These are phyloP conservation scores for Earliella scabrosa DNA, from an alignment of 1,284 basidiomycete genomes.

Conservation along the genomic window DNA sequence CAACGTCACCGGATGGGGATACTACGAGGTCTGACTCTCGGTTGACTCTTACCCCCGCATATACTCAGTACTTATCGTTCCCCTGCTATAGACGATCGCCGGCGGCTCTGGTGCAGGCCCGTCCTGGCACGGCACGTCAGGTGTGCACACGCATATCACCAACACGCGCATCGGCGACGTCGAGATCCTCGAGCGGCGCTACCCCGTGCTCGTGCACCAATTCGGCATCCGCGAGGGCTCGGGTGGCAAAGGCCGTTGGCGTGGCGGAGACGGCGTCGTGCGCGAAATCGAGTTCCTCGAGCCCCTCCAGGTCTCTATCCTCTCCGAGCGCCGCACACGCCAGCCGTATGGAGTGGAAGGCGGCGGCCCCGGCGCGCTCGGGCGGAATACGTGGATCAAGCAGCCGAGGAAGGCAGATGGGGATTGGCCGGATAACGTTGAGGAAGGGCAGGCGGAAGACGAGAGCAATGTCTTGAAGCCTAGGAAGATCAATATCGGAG, in stretches of 20 bases:
- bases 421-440: conserved; percentile 48
- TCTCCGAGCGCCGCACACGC: conserved; percentile 87
- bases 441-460: background rate
- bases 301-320: conserved; percentile 84
- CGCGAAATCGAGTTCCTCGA: conserved; percentile 90
- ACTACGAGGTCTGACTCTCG: conserved; percentile 73
- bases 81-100: conserved; percentile 74
- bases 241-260: conserved; percentile 79
- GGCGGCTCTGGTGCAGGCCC: conserved; percentile 94
- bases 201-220: conserved; percentile 84
- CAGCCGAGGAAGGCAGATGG: conserved; percentile 71
- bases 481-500: conserved; percentile 87
- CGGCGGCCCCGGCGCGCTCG: conserved; percentile 76
- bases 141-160: conserved; percentile 91
- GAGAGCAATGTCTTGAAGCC: conserved; percentile 35
- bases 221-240: conserved; percentile 83
- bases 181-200: conserved; percentile 90
- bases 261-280: conserved; percentile 88
- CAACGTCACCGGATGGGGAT: conserved; percentile 86
- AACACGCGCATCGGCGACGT: conserved; percentile 94
- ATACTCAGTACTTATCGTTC: background rate
- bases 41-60: background rate
- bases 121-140: conserved; percentile 88
- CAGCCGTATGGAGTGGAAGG: conserved; percentile 92
- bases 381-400: conserved; percentile 92